Conservation (phyloP, 2,329 filamentous ascomycete genomes). For the Sarocladium oryzae region DNA sequence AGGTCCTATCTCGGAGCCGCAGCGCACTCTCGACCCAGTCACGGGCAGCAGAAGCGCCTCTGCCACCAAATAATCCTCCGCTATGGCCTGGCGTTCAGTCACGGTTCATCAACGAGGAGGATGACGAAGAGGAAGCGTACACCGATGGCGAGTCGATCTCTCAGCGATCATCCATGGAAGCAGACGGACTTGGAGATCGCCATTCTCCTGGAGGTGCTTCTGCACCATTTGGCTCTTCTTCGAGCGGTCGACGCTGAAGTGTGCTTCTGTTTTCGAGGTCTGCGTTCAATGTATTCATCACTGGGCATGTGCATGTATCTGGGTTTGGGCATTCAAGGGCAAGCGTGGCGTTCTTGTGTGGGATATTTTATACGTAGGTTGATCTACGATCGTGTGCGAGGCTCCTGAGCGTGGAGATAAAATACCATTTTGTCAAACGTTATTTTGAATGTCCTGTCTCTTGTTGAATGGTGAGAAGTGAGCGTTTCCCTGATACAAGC, state of each 20-base stretch:
- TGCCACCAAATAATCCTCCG: constrained; percentile 29
- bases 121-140: constrained; percentile 20
- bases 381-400: background rate
- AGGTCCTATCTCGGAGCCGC: constrained; percentile 14
- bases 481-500: too few species aligned
- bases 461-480: too few species aligned
- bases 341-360: constrained; percentile 5
- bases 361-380: background rate
- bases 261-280: too few species aligned
- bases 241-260: background rate
- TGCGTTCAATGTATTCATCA: too few species aligned
- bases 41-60: constrained; percentile 16
- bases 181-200: constrained; percentile 14
- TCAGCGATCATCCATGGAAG: constrained; percentile 22
- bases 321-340: background rate
- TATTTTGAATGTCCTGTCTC: too few species aligned
- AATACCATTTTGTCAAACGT: too few species aligned
- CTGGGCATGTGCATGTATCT: background rate
- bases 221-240: constrained; percentile 13
- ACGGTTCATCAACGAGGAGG: constrained; percentile 26
- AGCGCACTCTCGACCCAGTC: constrained; percentile 15
- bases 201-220: constrained; percentile 20
- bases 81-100: constrained; percentile 36
- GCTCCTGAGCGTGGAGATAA: too few species aligned
- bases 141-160: constrained; percentile 22